These are phyloP conservation scores for Xylariaceae sp. DNA, from an alignment of 2,329 filamentous ascomycete species.

Conservation along the genomic window DNA sequence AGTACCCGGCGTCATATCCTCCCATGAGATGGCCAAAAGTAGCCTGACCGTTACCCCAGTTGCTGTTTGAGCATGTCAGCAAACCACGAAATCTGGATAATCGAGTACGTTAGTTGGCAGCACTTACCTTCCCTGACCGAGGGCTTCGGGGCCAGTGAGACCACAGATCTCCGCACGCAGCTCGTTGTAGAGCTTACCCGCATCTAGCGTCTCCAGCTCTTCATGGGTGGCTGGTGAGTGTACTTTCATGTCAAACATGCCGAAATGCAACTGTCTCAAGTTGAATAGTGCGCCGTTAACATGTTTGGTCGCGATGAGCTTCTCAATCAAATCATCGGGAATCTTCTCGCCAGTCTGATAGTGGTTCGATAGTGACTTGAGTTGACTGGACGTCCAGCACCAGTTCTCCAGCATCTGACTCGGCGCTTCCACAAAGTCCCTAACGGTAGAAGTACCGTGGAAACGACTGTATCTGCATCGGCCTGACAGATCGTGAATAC, in stretches of 20 bases:
- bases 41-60: conserved; percentile 73
- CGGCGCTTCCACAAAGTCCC: conserved; percentile 67
- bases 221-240: conserved; percentile 66
- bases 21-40: conserved; percentile 79
- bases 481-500: conserved; percentile 63
- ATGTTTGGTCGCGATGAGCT: conserved; percentile 70
- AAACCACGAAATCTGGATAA: not conserved
- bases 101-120: not conserved
- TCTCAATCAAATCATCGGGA: conserved; percentile 67
- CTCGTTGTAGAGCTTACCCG: conserved; percentile 64
- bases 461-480: conserved; percentile 59
- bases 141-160: conserved; percentile 66
- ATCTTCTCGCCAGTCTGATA: conserved; percentile 66
- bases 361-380: conserved; percentile 65
- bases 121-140: conserved; percentile 52
- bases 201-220: conserved; percentile 60
- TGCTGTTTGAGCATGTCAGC: conserved; percentile 37
- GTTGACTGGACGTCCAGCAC: conserved; percentile 64
- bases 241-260: conserved; percentile 78
- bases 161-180: conserved; percentile 67
- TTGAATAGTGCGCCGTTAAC: conserved; percentile 78
- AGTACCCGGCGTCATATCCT: conserved; percentile 82
- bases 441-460: conserved; percentile 61
- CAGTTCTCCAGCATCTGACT: conserved; percentile 72
- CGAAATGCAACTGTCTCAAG: conserved; percentile 72